Evolutionary conservation across 768 basidiomycete species (phyloP).

Genomic region (Dacryopinax spathularia): DNA sequence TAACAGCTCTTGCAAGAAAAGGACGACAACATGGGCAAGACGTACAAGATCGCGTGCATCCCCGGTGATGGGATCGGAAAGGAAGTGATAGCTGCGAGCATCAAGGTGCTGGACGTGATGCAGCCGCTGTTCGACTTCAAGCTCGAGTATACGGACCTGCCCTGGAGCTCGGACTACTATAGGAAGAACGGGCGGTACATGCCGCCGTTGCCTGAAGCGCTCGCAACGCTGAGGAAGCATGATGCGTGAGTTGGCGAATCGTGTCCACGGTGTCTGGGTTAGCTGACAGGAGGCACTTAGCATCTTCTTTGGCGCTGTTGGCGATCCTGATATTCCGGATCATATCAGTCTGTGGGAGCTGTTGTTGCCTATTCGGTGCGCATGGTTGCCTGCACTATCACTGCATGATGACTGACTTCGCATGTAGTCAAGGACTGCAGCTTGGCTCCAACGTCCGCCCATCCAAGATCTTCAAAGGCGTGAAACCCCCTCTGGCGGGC

Average conservation of each 20-base stretch:
- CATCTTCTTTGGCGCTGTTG: slow-evolving; percentile 38
- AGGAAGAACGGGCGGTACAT: slow-evolving; percentile 35
- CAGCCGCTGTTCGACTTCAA: slow-evolving; percentile 33
- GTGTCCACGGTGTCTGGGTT: slow-evolving; percentile 24
- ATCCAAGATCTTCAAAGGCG: slow-evolving; percentile 36
- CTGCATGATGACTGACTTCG: slow-evolving; percentile 12
- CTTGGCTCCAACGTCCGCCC: slow-evolving; percentile 32
- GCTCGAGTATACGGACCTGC: slow-evolving; percentile 33
- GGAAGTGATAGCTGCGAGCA: slow-evolving; percentile 38
- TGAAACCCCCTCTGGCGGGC: slow-evolving; percentile 34
- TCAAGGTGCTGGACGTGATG: slow-evolving; percentile 34
- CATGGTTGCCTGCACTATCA: slow-evolving; percentile 26
- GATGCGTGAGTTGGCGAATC: slow-evolving; percentile 16
- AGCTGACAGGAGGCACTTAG: slow-evolving; percentile 30
- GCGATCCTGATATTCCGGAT: slow-evolving; percentile 39
- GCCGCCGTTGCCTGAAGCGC: slow-evolving; percentile 19
- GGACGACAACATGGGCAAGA: slow-evolving; percentile 2
- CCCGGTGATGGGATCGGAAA: slow-evolving; percentile 42
- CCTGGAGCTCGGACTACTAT: slow-evolving; percentile 36
- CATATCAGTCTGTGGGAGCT: slow-evolving; percentile 45
- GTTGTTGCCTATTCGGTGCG: slow-evolving; percentile 36
- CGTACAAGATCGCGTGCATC: slow-evolving; percentile 34
- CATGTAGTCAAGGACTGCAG: neutral
- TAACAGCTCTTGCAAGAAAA: too few species aligned
- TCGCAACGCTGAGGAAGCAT: slow-evolving; percentile 17